These are phyloP conservation scores for Backusella circina DNA, from an alignment of 192 early-diverging fungal genomes.

Conservation along the genomic window DNA sequence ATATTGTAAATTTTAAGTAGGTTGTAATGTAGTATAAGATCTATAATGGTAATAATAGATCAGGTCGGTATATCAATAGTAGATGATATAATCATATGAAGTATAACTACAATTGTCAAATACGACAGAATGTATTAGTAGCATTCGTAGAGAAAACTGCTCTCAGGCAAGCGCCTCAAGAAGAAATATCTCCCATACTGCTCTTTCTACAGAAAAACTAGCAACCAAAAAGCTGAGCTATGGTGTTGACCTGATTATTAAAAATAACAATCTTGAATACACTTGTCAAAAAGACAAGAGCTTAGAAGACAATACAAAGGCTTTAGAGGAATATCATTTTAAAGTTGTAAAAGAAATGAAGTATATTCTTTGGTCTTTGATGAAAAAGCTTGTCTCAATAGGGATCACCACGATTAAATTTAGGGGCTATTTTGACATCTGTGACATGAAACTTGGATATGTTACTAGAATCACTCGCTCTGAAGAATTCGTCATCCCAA, in stretches of 20 bases:
- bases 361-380: not conserved
- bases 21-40: no score
- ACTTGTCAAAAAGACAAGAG: no score
- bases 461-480: not conserved
- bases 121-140: not conserved
- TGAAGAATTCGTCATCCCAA: not conserved
- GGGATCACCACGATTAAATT: not conserved
- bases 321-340: not conserved
- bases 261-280: not conserved
- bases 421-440: not conserved
- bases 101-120: no score
- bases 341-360: not conserved
- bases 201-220: not conserved
- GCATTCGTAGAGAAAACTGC: not conserved
- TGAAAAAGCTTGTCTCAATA: not conserved
- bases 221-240: not conserved
- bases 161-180: not conserved
- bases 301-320: no score
- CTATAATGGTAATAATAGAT: no score
- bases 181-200: not conserved
- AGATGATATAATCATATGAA: no score
- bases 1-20: no score
- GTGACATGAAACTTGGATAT: not conserved
- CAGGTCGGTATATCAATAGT: no score
- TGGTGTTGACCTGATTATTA: not conserved